A percentile compares a stretch with the other conserved stretches of the same genome.
Conservation (phyloP, 805 yeast genomes). For the Babjeviella inositovora region DNA sequence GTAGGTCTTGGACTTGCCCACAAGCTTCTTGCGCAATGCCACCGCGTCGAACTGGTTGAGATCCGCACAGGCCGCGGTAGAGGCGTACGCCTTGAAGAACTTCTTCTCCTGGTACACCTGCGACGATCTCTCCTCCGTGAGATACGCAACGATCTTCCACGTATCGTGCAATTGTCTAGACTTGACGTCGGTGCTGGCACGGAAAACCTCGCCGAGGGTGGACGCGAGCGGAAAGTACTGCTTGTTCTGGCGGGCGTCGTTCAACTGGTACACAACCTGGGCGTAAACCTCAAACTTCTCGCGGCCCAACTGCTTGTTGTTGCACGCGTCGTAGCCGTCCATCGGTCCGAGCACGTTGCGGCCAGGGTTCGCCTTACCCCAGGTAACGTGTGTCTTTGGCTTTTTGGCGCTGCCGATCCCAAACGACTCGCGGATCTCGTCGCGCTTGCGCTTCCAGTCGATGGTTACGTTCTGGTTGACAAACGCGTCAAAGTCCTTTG, state of each 20-base stretch:
- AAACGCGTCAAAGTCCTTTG: constrained; percentile 69
- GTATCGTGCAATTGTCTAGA: constrained; percentile 61
- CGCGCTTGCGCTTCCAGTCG: constrained; percentile 75
- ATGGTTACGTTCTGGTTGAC: constrained; percentile 56
- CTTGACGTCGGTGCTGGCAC: constrained; percentile 39
- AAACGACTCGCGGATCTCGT: constrained; percentile 56
- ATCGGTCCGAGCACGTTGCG: constrained; percentile 2
- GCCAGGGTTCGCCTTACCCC: constrained; percentile 9
- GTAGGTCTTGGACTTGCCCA: constrained; percentile 36
- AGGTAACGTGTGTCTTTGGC: constrained; percentile 4
- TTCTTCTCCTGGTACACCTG: constrained; percentile 11
- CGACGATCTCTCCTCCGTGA: constrained; percentile 19
- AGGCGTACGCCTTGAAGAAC: constrained; percentile 12
- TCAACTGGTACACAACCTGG: constrained; percentile 49
- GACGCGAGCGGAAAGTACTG: constrained; percentile 38
- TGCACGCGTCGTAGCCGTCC: constrained; percentile 4
- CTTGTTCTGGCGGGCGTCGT: constrained; percentile 42
- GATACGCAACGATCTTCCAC: constrained; percentile 48
- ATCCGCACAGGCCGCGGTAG: no score
- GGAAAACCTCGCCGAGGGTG: constrained; percentile 44
- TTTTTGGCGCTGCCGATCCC: constrained; percentile 31
- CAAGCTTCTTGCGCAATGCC: constrained; percentile 24
- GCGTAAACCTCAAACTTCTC: constrained; percentile 66
- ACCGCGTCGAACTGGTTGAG: constrained; percentile 12
- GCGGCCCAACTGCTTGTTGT: constrained; percentile 12